These are phyloP conservation scores for Cystofilobasidium capitatum DNA, from an alignment of 768 basidiomycete genomes.

Conservation along the genomic window DNA sequence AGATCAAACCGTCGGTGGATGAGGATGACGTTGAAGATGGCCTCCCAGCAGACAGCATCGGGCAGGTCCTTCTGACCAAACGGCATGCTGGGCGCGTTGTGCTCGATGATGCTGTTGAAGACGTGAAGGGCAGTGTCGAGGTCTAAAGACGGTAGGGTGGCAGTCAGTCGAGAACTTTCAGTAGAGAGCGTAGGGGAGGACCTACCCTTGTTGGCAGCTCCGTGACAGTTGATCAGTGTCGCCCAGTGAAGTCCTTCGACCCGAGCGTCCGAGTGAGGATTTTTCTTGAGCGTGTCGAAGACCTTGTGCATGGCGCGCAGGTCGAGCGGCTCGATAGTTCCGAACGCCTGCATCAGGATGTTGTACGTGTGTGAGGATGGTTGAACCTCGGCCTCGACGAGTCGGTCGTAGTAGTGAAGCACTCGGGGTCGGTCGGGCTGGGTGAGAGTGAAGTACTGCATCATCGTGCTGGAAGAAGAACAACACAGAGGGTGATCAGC, in stretches of 20 bases:
- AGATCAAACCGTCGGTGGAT: constrained; percentile 69
- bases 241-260: constrained; percentile 65
- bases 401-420: constrained; percentile 61
- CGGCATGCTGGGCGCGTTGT: constrained; percentile 43
- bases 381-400: constrained; percentile 52
- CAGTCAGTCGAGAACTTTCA: background rate
- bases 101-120: constrained; percentile 63
- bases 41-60: constrained; percentile 81
- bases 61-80: constrained; percentile 42
- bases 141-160: constrained; percentile 41
- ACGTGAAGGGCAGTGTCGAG: constrained; percentile 62
- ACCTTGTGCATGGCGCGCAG: constrained; percentile 58
- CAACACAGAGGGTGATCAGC: background rate
- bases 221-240: constrained; percentile 77
- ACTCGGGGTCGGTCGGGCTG: constrained; percentile 73
- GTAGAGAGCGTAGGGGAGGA: background rate
- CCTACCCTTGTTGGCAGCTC: constrained; percentile 54
- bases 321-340: constrained; percentile 73
- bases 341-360: constrained; percentile 83
- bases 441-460: constrained; percentile 88
- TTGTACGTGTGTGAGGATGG: constrained; percentile 94
- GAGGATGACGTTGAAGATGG: constrained; percentile 75
- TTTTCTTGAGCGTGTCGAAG: constrained; percentile 48
- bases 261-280: constrained; percentile 36
- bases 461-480: constrained; percentile 51